A percentile compares a stretch with the other conserved stretches of the same genome.
Conservation (phyloP, 768 basidiomycete genomes). For the Lactarius sp. region DNA sequence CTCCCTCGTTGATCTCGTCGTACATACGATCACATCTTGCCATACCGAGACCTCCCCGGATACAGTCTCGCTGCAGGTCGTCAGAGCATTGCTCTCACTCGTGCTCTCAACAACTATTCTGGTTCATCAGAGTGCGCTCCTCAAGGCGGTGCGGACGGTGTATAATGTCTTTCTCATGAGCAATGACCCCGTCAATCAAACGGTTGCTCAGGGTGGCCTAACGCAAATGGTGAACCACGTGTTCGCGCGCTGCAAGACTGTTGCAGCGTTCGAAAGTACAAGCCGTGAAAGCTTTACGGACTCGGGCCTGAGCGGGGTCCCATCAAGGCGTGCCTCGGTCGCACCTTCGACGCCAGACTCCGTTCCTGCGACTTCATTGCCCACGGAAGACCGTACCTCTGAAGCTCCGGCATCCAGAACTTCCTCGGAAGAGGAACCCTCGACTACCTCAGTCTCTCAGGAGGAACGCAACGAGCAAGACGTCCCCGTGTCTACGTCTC, state of each 20-base stretch:
- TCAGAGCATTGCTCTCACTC: slow-evolving; percentile 87
- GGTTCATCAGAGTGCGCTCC: slow-evolving; percentile 91
- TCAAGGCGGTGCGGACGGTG: slow-evolving; percentile 95
- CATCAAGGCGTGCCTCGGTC: slow-evolving; percentile 13
- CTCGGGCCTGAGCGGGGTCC: slow-evolving; percentile 20
- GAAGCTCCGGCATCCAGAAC: background rate
- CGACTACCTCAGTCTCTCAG: background rate
- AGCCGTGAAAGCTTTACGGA: slow-evolving; percentile 6
- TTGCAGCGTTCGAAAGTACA: slow-evolving; percentile 19
- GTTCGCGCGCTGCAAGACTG: slow-evolving; percentile 70
- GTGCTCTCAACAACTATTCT: slow-evolving; percentile 82
- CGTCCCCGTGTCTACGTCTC: background rate
- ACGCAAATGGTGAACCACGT: slow-evolving; percentile 98
- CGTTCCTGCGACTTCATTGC: slow-evolving; percentile 24
- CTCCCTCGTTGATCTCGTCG: slow-evolving; percentile 87
- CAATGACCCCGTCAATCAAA: slow-evolving; percentile 87
- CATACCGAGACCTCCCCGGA: slow-evolving; percentile 87
- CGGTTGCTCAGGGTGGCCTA: slow-evolving; percentile 95
- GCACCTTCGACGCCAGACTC: slow-evolving; percentile 20
- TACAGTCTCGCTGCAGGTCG: slow-evolving; percentile 90
- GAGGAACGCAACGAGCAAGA: slow-evolving; percentile 1
- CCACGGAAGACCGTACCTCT: background rate
- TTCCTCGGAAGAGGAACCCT: slow-evolving; percentile 3
- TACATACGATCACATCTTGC: slow-evolving; percentile 89
- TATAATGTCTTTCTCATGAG: slow-evolving; percentile 97